phyloP scores from a whole-genome alignment of 1,284 basidiomycete species.

The Cutaneotrichosporon spelunceum region DNA sequence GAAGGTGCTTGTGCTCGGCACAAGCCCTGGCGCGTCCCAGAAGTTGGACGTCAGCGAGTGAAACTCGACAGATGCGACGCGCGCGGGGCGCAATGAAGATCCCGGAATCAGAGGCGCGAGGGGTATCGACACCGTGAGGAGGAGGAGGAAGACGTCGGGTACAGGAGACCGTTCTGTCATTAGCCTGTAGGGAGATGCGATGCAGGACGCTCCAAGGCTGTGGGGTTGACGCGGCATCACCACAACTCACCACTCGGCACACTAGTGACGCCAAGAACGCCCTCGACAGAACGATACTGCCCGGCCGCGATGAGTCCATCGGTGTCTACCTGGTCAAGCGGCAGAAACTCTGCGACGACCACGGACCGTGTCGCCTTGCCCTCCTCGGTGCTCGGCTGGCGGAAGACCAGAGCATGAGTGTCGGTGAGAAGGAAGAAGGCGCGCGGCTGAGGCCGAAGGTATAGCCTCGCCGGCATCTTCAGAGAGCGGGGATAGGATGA shows the following conservation, averaged over 20 bases:
- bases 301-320: constrained; percentile 59
- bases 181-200: constrained; percentile 38
- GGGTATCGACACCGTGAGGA: constrained; percentile 37
- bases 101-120: constrained; percentile 41
- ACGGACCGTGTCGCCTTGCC: constrained; percentile 39
- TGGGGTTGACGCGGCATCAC: not conserved
- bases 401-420: constrained; percentile 48
- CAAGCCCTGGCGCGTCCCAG: constrained; percentile 49
- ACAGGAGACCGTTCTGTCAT: constrained; percentile 49
- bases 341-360: constrained; percentile 74
- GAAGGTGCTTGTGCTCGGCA: constrained; percentile 9
- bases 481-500: not conserved
- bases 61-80: constrained; percentile 53
- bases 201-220: not conserved
- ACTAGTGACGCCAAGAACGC: constrained; percentile 66
- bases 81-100: constrained; percentile 45
- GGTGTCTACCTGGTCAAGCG: constrained; percentile 67
- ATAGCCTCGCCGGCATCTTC: constrained; percentile 45
- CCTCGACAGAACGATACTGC: constrained; percentile 66
- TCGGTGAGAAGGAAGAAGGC: constrained; percentile 47
- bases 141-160: constrained; percentile 50
- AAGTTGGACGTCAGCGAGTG: constrained; percentile 52
- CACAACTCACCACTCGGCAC: constrained; percentile 50
- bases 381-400: constrained; percentile 42
- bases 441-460: constrained; percentile 46